Conservation (phyloP, 768 basidiomycete genomes). For the Phanerochaete carnosa region DNA sequence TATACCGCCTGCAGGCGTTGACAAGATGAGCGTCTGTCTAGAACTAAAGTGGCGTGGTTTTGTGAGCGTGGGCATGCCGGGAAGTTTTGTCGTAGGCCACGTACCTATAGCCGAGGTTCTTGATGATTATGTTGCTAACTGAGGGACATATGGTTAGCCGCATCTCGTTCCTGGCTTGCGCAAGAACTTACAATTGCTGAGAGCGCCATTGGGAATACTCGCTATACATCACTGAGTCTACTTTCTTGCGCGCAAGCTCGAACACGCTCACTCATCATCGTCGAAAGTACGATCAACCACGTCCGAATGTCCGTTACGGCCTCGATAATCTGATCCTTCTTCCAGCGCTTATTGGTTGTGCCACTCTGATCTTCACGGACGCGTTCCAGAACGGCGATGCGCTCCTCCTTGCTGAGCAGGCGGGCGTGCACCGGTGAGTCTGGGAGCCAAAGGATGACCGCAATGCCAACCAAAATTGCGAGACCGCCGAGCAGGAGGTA, state of each 20-base stretch:
- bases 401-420: constrained; percentile 54
- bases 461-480: constrained; percentile 54
- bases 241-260: background rate
- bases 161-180: background rate
- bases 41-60: constrained; percentile 32
- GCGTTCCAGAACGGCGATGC: constrained; percentile 60
- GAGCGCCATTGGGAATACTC: constrained; percentile 61
- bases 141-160: background rate
- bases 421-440: constrained; percentile 62
- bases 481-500: constrained; percentile 59
- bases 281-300: constrained; percentile 60
- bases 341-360: constrained; percentile 56
- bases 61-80: background rate
- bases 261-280: constrained; percentile 47
- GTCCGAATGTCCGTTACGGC: constrained; percentile 55
- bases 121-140: constrained; percentile 64
- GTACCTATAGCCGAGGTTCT: constrained; percentile 62
- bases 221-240: constrained; percentile 31
- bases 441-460: constrained; percentile 57
- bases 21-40: constrained; percentile 57
- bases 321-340: constrained; percentile 56
- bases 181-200: constrained; percentile 53
- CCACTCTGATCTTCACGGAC: constrained; percentile 67
- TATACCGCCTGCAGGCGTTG: constrained; percentile 53
- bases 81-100: constrained; percentile 14